phyloP scores from a whole-genome alignment of 2,329 filamentous ascomycete genomes.

The Trichothecium roseum region DNA sequence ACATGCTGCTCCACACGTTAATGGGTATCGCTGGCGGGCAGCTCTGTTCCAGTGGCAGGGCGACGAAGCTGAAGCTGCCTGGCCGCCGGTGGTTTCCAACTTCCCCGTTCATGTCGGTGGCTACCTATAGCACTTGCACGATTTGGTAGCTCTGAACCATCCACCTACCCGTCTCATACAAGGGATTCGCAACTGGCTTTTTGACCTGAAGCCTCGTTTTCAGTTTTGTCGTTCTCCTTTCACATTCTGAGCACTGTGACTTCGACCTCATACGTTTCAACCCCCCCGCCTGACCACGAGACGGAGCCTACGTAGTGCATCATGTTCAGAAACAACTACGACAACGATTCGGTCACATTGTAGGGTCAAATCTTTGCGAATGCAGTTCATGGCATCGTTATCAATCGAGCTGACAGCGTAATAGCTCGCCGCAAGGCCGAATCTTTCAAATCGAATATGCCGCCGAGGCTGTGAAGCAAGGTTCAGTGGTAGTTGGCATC shows the following conservation, averaged over 20 bases:
- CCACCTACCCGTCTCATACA: slow-evolving; percentile 7
- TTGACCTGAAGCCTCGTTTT: no score
- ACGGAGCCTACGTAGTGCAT: slow-evolving; percentile 21
- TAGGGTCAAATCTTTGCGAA: slow-evolving; percentile 35
- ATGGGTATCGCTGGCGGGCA: no score
- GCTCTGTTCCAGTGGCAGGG: no score
- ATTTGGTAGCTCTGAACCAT: slow-evolving; percentile 10
- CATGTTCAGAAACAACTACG: slow-evolving; percentile 99
- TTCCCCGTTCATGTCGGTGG: no score
- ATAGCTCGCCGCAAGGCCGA: slow-evolving; percentile 92
- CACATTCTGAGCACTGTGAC: slow-evolving; percentile 11
- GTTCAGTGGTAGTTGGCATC: slow-evolving; percentile 92
- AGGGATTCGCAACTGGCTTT: no score
- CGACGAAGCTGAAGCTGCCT: slow-evolving; percentile 28
- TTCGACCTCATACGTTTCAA: slow-evolving; percentile 4
- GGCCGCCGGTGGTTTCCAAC: no score
- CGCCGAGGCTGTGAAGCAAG: slow-evolving; percentile 96
- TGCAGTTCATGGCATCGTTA: slow-evolving; percentile 5
- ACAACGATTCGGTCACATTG: slow-evolving; percentile 99
- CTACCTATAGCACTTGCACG: no score
- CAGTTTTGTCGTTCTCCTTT: no score
- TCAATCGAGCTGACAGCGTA: slow-evolving; percentile 15
- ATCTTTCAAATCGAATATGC: slow-evolving; percentile 99
- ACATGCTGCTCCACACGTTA: no score
- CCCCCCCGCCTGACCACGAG: slow-evolving; percentile 9